Percentiles rank a stretch among this genome's conserved stretches.
Conservation (phyloP, 176 grass and related monocot species). For the Zea luxurians region DNA sequence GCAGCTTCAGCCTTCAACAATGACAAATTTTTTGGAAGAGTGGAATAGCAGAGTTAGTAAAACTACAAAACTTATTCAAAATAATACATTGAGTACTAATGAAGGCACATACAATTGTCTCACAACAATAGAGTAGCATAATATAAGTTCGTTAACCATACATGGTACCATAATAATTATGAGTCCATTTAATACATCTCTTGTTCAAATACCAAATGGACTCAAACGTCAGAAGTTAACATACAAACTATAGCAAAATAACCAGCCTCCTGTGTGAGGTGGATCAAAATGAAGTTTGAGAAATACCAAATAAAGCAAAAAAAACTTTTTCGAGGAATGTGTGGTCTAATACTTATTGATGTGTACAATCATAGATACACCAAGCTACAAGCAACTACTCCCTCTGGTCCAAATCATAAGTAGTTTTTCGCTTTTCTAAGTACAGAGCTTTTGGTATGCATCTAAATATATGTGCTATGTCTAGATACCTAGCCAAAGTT, state of each 20-base stretch:
- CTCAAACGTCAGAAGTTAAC: not conserved
- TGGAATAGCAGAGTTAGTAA: not conserved
- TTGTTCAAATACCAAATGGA: not conserved
- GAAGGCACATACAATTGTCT: not conserved
- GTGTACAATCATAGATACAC: not conserved
- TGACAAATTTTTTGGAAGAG: not conserved
- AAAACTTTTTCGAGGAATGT: not conserved
- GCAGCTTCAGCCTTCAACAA: constrained; percentile 5
- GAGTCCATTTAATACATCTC: constrained; percentile 1
- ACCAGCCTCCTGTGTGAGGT: not conserved
- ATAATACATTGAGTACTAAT: not conserved
- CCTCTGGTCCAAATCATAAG: not conserved
- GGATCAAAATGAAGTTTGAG: not conserved
- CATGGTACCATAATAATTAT: not conserved
- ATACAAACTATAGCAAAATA: constrained; percentile 15
- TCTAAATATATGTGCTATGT: not conserved
- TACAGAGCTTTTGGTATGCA: not conserved
- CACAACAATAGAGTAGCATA: constrained; percentile 20
- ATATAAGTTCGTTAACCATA: constrained; percentile 7
- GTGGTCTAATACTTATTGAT: constrained; percentile 15
- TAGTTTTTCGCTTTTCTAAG: not conserved
- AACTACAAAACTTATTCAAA: constrained; percentile 14
- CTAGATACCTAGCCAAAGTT: not conserved
- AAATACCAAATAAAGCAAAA: not conserved
- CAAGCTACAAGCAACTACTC: not conserved